Conservation (phyloP, 2,329 filamentous ascomycete species). For the Arthrobotrys musiformis region DNA sequence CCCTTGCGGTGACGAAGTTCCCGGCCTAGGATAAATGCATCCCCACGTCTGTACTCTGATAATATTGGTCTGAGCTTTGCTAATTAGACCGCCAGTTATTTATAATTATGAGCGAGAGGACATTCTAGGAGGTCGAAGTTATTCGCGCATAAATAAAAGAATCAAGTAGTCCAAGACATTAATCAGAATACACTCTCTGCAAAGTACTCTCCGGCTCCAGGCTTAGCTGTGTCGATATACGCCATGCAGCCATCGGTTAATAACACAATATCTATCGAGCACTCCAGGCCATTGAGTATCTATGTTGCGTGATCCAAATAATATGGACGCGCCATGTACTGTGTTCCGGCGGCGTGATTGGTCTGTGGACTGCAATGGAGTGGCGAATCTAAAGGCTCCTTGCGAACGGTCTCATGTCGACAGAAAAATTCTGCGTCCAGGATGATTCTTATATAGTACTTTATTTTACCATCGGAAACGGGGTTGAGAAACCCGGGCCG, state of each 20-base stretch:
- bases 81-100: too few relatives aligned
- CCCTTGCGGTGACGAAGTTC: not conserved
- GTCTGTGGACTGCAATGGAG: too few relatives aligned
- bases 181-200: too few relatives aligned
- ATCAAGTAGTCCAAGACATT: too few relatives aligned
- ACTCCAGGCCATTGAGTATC: too few relatives aligned
- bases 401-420: not conserved
- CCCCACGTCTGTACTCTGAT: not conserved
- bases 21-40: conserved; percentile 2
- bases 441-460: not conserved
- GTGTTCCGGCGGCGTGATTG: not conserved
- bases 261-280: too few relatives aligned
- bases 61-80: not conserved
- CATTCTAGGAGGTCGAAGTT: not conserved
- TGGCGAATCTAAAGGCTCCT: not conserved
- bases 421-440: not conserved
- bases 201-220: too few relatives aligned
- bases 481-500: not conserved
- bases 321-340: not conserved
- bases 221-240: too few relatives aligned
- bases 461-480: not conserved
- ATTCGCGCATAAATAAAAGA: too few relatives aligned
- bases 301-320: too few relatives aligned
- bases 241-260: too few relatives aligned
- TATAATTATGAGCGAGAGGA: not conserved